Base-by-base conservation (phyloP, 139 green algal species). In the Chlorella sp. region DNA sequence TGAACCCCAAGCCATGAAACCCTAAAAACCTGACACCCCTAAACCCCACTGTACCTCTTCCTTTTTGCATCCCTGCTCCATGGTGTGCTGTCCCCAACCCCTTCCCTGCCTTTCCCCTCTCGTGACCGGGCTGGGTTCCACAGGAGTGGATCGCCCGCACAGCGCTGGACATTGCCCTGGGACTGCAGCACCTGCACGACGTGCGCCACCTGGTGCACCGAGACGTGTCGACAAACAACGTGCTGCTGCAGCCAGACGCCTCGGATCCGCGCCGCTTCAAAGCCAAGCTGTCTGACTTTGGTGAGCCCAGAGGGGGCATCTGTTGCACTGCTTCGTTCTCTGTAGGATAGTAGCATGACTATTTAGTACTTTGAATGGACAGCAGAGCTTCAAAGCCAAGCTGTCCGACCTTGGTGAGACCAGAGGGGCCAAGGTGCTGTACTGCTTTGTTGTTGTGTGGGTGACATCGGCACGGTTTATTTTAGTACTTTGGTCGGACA, bases 201-300 rank as follows among this genome's bases (percentile, higher is more conserved):
- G 24, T 22, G 24, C 36, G 18, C 36, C 73, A 26, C 7, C 30
- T 75, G 48, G 86, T 89, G 73, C 86, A 89, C 86, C 86, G 86
- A 4, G 86, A 89, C 73, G 73, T 89, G 34, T 85, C 73, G n/a
- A 60, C 86, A 48, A 83, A 57, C 86, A 89, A 89, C 73, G 57
- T 89, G 30, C 57, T 89, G 86, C 86, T 89, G 73, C 19, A 22
- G 21, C 53, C 86, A 60, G 57, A 83, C 86, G 21, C 48, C 53
- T 15, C 37, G 0, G 86, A 89, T 48, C 75, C 86, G 2, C 86
- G 86, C 3, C 48, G 86, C 53, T 89, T 89, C 85, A 36, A 73
- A 16, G 64, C 64, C 19, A 26, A 71, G 64, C 64, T 71, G 22
- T 77, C 26, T 3, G 26, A 34, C 26, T 77, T 34, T 36, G 69